Evolutionary conservation across 192 early-diverging fungal species (phyloP).

Genomic region (Piromyces finnis): DNA sequence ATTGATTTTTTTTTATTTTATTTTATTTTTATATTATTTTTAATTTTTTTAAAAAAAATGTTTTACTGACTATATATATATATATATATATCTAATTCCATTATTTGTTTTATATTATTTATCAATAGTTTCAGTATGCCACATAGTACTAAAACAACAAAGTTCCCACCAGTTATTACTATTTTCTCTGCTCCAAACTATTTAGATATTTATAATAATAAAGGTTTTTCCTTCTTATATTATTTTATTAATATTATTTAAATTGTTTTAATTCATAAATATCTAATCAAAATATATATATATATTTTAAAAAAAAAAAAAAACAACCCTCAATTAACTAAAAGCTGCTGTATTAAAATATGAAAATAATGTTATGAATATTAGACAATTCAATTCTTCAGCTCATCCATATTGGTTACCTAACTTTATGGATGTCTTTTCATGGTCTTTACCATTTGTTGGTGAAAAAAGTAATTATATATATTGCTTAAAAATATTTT

Average conservation of each 20-base stretch:
- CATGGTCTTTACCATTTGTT: constrained; percentile 93
- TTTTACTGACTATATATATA: no score
- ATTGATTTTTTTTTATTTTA: no score
- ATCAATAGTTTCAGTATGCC: not conserved
- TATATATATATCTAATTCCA: no score
- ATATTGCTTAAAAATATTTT: no score
- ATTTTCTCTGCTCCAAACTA: constrained; percentile 98
- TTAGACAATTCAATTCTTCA: constrained; percentile 84
- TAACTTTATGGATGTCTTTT: constrained; percentile 98
- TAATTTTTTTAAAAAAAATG: no score
- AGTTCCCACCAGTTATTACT: constrained; percentile 92
- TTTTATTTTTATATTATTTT: no score
- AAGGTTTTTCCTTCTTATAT: constrained; percentile 17
- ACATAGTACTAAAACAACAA: constrained; percentile 53
- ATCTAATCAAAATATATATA: no score
- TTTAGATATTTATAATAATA: constrained; percentile 96
- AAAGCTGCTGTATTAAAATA: constrained; percentile 87
- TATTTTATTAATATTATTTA: not conserved
- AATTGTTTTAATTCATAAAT: no score
- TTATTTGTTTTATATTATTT: no score
- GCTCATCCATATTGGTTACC: constrained; percentile 97
- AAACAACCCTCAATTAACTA: no score
- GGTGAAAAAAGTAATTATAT: constrained; percentile 74
- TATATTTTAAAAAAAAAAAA: no score
- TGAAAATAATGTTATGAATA: constrained; percentile 99